Base-by-base conservation (phyloP, 306 rosid species). In the Cucurbita moschata region DNA sequence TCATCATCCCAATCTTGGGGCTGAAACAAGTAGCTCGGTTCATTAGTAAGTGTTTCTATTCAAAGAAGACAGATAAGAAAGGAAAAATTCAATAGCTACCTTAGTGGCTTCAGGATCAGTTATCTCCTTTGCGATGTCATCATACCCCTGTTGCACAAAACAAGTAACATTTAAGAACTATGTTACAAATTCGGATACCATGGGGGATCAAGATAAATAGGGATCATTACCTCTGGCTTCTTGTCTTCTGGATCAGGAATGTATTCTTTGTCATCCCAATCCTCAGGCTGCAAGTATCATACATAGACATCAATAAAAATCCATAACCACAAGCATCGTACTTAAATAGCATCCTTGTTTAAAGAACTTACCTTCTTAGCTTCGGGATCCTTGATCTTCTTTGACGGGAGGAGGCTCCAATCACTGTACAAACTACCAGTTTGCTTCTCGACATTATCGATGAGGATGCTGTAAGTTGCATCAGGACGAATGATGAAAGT, bases 1-100 rank as follows among this genome's bases (percentile, higher is more conserved):
- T 89, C 97, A 77, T 95, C 99, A 87, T 95, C 97, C 99, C 99
- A 95, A 67, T 95, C 99, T 75, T 95, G 97, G 0, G 99, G 97
- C 99, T 95, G 82, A 76, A 82, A 59, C 60, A 76, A 75, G 77
- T 77, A 52, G 46, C 11, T 74, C 26, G 35, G 69, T 59, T 11
- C 75, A 52, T 80, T 30, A 84, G 81, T 61, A 80, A 13, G 30
- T 3, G 15, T 38, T 69, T 8, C 44, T 8, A 1, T 0, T 49
- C 4, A 3, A 13, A 9, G 39, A 49, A 69, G 26, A 69, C 15
- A 9, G 18, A 23, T 69, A 50, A 26, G 35, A 67, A 67, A 2
- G 18, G 26, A 30, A 47, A 49, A 0, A 14, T 23, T 30, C 46
- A 66, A 43, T 61, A 16, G 53, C 21, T 83, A 91, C 99, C 97